A percentile compares a stretch with the other conserved stretches of the same genome.
phyloP scores from a whole-genome alignment of 192 early-diverging fungal species.

The Pilaira anomala region DNA sequence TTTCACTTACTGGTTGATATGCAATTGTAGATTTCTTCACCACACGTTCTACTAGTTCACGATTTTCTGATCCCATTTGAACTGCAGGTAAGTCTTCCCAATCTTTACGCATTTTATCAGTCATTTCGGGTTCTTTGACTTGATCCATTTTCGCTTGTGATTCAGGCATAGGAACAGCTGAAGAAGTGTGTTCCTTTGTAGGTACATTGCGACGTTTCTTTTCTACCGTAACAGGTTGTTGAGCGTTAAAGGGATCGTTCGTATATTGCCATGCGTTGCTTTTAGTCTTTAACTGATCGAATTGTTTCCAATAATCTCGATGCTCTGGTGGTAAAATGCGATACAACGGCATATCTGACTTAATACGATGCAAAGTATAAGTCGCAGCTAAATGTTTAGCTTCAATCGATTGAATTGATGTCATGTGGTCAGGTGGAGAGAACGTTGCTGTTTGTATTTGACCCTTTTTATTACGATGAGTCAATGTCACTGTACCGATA shows the following conservation, averaged over 20 bases:
- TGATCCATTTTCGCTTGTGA: slow-evolving; percentile 35
- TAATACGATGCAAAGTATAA: slow-evolving; percentile 73
- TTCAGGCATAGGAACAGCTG: slow-evolving; percentile 35
- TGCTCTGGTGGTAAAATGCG: slow-evolving; percentile 72
- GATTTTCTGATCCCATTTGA: slow-evolving; percentile 59
- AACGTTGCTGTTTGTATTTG: slow-evolving; percentile 49
- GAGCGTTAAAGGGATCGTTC: slow-evolving; percentile 75
- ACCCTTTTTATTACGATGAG: slow-evolving; percentile 57
- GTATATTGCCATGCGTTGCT: slow-evolving; percentile 58
- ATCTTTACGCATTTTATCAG: slow-evolving; percentile 43
- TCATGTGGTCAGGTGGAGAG: slow-evolving; percentile 41
- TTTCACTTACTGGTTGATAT: slow-evolving; percentile 16
- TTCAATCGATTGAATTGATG: slow-evolving; percentile 50
- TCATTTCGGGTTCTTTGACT: slow-evolving; percentile 31
- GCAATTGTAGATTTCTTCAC: slow-evolving; percentile 43
- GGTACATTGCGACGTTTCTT: slow-evolving; percentile 25
- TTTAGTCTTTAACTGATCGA: slow-evolving; percentile 55
- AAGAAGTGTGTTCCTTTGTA: slow-evolving; percentile 22
- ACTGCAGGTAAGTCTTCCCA: slow-evolving; percentile 67
- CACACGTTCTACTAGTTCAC: slow-evolving; percentile 61
- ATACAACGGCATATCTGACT: slow-evolving; percentile 65
- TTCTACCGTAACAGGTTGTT: slow-evolving; percentile 36
- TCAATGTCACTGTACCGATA: slow-evolving; percentile 46
- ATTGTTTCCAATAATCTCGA: slow-evolving; percentile 67
- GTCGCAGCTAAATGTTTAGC: slow-evolving; percentile 74